Conservation (phyloP, 179 eudicot species). For the Vitellaria paradoxa region DNA sequence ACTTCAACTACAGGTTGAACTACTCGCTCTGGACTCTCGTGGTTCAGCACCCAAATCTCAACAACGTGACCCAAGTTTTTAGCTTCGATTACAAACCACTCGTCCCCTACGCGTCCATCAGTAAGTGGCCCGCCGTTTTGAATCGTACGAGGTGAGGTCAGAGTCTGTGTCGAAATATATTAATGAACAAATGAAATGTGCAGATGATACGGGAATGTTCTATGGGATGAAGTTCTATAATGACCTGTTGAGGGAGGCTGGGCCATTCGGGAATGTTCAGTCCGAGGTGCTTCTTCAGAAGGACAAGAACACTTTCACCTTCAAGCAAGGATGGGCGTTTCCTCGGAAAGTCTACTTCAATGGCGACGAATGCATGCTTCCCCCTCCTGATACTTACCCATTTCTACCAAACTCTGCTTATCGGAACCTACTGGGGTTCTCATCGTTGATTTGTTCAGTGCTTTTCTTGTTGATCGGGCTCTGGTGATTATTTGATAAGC, state of each 20-base stretch:
- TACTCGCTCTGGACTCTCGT: slow-evolving; percentile 71
- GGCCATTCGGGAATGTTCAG: slow-evolving; percentile 62
- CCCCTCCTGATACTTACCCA: slow-evolving; percentile 66
- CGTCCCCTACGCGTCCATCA: slow-evolving; percentile 52
- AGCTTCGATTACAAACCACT: slow-evolving; percentile 80
- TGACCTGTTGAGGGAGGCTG: slow-evolving; percentile 73
- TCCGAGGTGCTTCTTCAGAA: slow-evolving; percentile 69
- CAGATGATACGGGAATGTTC: slow-evolving; percentile 92
- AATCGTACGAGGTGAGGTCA: too few species aligned
- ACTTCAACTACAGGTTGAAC: slow-evolving; percentile 65
- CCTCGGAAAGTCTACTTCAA: slow-evolving; percentile 72
- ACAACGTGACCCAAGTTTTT: slow-evolving; percentile 80
- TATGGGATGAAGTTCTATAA: slow-evolving; percentile 73
- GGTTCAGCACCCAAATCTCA: slow-evolving; percentile 77
- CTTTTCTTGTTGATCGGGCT: slow-evolving; percentile 26
- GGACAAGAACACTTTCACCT: slow-evolving; percentile 59
- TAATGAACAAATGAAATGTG: neutral
- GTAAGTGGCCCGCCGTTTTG: slow-evolving; percentile 35
- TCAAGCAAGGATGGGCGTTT: slow-evolving; percentile 74
- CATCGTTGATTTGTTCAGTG: slow-evolving; percentile 15
- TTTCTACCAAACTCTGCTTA: slow-evolving; percentile 53
- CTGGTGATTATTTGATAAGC: neutral
- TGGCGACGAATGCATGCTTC: slow-evolving; percentile 76
- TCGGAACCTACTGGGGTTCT: slow-evolving; percentile 14
- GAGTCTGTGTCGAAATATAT: neutral